Evolutionary conservation across 2,329 filamentous ascomycete species (phyloP), one percentile per base, ranked within the genome.

Genomic region (Penicillium glabrum): DNA sequence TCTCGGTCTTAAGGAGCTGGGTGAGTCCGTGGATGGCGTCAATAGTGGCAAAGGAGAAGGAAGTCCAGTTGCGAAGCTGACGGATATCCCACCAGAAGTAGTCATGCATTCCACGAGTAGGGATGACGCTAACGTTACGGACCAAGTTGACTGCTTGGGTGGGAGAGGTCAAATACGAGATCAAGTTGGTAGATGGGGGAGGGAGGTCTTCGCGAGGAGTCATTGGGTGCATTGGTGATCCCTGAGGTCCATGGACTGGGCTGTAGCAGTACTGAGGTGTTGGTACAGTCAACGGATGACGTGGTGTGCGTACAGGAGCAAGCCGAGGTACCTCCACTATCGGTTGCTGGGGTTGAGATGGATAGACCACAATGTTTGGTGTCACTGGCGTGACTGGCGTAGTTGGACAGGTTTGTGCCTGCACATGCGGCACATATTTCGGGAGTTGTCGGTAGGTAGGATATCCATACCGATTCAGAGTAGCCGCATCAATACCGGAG

Each of bases 31-130:
- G 89, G 46, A 96, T 86, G 6, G 85, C 80, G 63, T 88, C 82
- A 71, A 97, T 87, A 56, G 87, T 86, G 53, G 82, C 74, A 11
- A 90, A 79, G 62, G 85, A 90, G 83, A 97, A 97, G 65, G 86
- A 83, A 51, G 83, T 84, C 93, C 93, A 97, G 60, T 86, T 83
- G 61, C 90, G 86, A 63, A 97, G 81, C 72, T 96, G 93, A 65
- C 93, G 89, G 57, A 96, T 84, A 69, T 98, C 93, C 90, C 91
- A 97, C 93, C 93, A 98, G 75, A 93, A 96, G 78, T 96, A 87
- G 73, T 88, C 91, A 67, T 88, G 75, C 82, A 84, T 68, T 82
- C 87, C 72, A 86, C 89, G 61, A 81, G 85, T 68, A 81, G 80
- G 62, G 77, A 86, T 72, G 70, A 89, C 87, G 58, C 89, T 90